phyloP scores from a whole-genome alignment of 148 eudicot species.

The Selenicereus undatus region DNA sequence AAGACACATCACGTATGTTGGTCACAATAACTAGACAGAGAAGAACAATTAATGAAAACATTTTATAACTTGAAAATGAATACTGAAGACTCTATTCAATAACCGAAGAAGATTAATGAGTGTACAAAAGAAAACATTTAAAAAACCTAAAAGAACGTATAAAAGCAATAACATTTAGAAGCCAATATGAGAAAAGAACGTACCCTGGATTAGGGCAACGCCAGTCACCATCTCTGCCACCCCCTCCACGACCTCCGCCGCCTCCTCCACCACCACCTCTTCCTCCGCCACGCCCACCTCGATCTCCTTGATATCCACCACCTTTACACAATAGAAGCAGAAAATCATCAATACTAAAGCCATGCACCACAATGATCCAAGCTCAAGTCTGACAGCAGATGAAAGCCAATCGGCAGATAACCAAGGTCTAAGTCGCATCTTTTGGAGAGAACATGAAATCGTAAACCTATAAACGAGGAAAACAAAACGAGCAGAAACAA shows the following conservation, averaged over 20 bases:
- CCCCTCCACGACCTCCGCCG: conserved; percentile 61
- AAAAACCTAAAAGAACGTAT: no score
- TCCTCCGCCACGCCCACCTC: conserved; percentile 48
- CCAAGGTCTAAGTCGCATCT: not conserved
- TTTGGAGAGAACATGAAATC: not conserved
- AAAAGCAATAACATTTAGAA: no score
- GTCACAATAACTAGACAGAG: conserved; percentile 20
- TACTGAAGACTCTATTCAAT: not conserved
- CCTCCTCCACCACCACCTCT: conserved; percentile 45
- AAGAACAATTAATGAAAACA: not conserved
- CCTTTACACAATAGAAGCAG: conserved; percentile 15
- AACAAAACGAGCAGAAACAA: not conserved
- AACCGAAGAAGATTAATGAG: not conserved
- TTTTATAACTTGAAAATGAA: not conserved
- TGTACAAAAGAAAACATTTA: not conserved
- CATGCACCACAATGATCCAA: not conserved
- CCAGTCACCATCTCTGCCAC: conserved; percentile 95
- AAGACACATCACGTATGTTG: conserved; percentile 16
- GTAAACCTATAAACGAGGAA: not conserved
- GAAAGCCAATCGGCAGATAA: not conserved
- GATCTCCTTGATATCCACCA: conserved; percentile 61
- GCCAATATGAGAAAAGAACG: not conserved
- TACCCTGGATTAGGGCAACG: conserved; percentile 80
- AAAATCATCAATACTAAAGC: not conserved
- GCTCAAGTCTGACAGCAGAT: not conserved